Percentiles rank a stretch among this genome's conserved stretches.
phyloP scores from a whole-genome alignment of 1,284 basidiomycete species.

The Cystobasidium slooffiae region DNA sequence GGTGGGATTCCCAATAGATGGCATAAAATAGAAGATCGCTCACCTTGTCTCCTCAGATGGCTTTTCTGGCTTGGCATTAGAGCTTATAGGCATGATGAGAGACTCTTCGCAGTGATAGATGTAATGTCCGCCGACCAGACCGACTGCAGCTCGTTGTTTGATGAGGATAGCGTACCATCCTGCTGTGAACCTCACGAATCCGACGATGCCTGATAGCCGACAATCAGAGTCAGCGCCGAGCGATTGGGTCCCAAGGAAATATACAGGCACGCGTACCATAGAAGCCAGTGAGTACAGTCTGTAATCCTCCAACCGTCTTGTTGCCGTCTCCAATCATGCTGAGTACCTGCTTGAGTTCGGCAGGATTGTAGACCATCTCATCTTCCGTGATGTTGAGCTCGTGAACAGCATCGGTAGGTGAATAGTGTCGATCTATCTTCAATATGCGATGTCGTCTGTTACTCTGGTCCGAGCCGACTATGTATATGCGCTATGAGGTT shows the following conservation, averaged over 20 bases:
- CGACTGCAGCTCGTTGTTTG: constrained; percentile 87
- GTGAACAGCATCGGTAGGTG: constrained; percentile 42
- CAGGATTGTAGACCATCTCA: constrained; percentile 80
- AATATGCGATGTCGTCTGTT: constrained; percentile 84
- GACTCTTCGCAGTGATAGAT: constrained; percentile 96
- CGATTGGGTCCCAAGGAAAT: constrained; percentile 34
- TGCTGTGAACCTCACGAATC: constrained; percentile 86
- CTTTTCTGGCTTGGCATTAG: constrained; percentile 77
- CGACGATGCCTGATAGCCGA: constrained; percentile 67
- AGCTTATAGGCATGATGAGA: constrained; percentile 75
- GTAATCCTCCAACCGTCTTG: constrained; percentile 81
- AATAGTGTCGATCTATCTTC: constrained; percentile 76
- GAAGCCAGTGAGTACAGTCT: constrained; percentile 74
- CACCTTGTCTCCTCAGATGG: constrained; percentile 77
- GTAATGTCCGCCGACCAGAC: constrained; percentile 93
- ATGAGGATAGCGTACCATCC: constrained; percentile 90
- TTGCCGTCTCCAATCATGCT: constrained; percentile 96
- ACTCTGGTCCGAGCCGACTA: constrained; percentile 82
- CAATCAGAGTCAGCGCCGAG: constrained; percentile 28
- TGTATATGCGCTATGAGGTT: constrained; percentile 70
- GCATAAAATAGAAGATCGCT: constrained; percentile 33
- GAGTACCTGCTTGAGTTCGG: constrained; percentile 85
- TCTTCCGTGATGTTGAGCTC: constrained; percentile 81
- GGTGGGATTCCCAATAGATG: background rate
- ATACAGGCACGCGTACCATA: constrained; percentile 59